A percentile compares a stretch with the other conserved stretches of the same genome.
These are phyloP conservation scores for Elsinoe batatas DNA, from an alignment of 2,329 filamentous ascomycete species.

Conservation along the genomic window DNA sequence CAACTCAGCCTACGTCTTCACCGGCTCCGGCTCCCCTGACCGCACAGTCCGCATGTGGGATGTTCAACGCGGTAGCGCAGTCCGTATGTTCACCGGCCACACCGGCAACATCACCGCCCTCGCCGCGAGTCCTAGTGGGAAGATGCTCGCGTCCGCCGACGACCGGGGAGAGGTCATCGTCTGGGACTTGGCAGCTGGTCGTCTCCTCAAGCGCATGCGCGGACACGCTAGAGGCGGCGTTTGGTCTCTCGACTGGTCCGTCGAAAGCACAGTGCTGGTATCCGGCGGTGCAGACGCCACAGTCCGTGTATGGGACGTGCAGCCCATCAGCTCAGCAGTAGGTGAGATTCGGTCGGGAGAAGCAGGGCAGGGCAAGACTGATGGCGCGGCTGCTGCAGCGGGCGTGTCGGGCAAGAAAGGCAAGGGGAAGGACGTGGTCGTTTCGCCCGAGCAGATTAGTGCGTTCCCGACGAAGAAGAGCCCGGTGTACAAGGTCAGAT, in stretches of 20 bases:
- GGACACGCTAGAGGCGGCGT: constrained; percentile 91
- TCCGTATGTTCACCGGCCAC: constrained; percentile 87
- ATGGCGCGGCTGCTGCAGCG: constrained; percentile 40
- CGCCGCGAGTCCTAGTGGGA: constrained; percentile 78
- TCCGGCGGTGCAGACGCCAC: constrained; percentile 88
- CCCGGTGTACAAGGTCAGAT: constrained; percentile 83
- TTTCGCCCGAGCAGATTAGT: constrained; percentile 86
- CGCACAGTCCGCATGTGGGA: constrained; percentile 97
- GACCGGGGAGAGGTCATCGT: constrained; percentile 81
- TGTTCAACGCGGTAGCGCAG: constrained; percentile 73
- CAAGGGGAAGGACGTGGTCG: constrained; percentile 79
- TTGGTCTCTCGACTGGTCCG: constrained; percentile 85
- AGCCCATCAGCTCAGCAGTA: constrained; percentile 39
- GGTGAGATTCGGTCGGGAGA: constrained; percentile 39
- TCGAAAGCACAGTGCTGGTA: constrained; percentile 81
- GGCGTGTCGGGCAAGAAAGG: constrained; percentile 29
- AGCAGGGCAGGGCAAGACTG: constrained; percentile 43
- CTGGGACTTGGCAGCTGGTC: constrained; percentile 85
- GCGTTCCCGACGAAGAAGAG: constrained; percentile 95
- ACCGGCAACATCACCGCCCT: constrained; percentile 76
- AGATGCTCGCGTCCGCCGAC: constrained; percentile 83
- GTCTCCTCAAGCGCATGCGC: constrained; percentile 80
- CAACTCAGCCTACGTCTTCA: constrained; percentile 89
- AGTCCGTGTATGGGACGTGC: constrained; percentile 88
- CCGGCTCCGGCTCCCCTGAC: constrained; percentile 64